These are phyloP conservation scores for Monilinia laxa DNA, from an alignment of 2,329 filamentous ascomycete genomes.

Conservation along the genomic window DNA sequence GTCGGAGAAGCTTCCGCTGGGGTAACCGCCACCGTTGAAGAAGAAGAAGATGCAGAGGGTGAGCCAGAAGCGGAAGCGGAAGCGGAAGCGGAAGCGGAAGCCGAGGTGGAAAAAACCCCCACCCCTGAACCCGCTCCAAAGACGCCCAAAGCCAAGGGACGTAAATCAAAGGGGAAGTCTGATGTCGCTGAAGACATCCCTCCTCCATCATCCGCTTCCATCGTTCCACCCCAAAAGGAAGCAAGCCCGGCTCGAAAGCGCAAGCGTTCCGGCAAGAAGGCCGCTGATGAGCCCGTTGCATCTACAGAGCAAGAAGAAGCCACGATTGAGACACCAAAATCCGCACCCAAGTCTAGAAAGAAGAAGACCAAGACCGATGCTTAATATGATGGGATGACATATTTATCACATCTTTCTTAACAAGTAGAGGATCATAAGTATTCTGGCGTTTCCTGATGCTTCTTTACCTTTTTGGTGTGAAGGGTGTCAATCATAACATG, in stretches of 20 bases:
- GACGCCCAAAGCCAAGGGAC: slow-evolving; percentile 55
- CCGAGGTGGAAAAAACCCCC: slow-evolving; percentile 47
- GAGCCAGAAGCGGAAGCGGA: slow-evolving; percentile 44
- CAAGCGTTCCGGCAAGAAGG: slow-evolving; percentile 56
- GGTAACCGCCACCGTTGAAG: slow-evolving; percentile 25
- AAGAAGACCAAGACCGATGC: slow-evolving; percentile 55
- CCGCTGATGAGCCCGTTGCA: slow-evolving; percentile 27
- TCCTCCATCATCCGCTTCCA: slow-evolving; percentile 29
- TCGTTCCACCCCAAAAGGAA: slow-evolving; percentile 33
- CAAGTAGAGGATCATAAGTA: not conserved
- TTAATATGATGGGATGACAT: slow-evolving; percentile 37
- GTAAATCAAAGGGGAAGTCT: slow-evolving; percentile 39
- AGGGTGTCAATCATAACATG: not conserved
- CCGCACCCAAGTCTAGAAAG: slow-evolving; percentile 37
- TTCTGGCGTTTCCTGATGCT: not conserved
- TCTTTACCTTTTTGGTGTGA: not conserved
- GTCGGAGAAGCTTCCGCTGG: slow-evolving; percentile 53
- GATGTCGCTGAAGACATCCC: slow-evolving; percentile 39
- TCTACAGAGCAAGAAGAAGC: slow-evolving; percentile 50
- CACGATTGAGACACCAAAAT: slow-evolving; percentile 35
- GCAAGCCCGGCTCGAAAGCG: slow-evolving; percentile 59
- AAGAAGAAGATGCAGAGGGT: slow-evolving; percentile 40
- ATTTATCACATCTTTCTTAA: not conserved
- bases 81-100: slow-evolving; percentile 41
- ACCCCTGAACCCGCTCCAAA: slow-evolving; percentile 47